Percentiles rank a stretch among this genome's conserved stretches.
phyloP scores from a whole-genome alignment of 345 rosid genomes.

The Trapa bicornis region DNA sequence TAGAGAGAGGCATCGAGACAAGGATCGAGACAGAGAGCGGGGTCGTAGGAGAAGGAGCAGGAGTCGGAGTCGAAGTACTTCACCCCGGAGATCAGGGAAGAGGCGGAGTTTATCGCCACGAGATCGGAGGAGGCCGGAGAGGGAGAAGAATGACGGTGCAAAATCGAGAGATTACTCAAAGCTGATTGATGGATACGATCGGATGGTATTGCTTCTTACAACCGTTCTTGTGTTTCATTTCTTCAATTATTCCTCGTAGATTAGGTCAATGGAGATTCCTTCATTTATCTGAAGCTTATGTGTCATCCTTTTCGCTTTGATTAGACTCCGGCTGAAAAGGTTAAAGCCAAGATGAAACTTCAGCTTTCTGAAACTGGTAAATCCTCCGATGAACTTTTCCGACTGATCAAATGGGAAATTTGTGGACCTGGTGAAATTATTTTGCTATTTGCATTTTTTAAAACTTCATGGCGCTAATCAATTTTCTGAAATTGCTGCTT shows the following conservation, averaged over 20 bases:
- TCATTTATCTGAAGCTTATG: not conserved
- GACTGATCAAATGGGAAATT: not conserved
- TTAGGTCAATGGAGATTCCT: not conserved
- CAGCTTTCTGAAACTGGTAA: conserved; percentile 83
- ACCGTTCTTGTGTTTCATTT: not conserved
- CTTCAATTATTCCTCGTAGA: not conserved
- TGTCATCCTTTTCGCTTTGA: conserved; percentile 11
- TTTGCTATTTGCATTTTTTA: not conserved
- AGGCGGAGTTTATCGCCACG: conserved; percentile 5
- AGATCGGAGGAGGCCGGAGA: conserved; percentile 27
- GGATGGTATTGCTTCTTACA: conserved; percentile 33
- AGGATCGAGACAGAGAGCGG: conserved; percentile 23
- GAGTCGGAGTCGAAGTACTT: conserved; percentile 28
- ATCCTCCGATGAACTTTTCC: not conserved
- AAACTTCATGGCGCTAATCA: not conserved
- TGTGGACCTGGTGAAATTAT: not conserved
- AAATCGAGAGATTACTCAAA: conserved; percentile 39
- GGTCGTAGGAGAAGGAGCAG: conserved; percentile 13
- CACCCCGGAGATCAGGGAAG: conserved; percentile 24
- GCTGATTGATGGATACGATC: conserved; percentile 57
- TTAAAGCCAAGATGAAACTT: conserved; percentile 83
- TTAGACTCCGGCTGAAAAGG: conserved; percentile 75
- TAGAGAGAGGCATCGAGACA: conserved; percentile 24
- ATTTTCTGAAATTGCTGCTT: not conserved
- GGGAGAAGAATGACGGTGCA: conserved; percentile 6